Conservation (phyloP, 2,329 filamentous ascomycete species). For the Leptosphaerulina australis region DNA sequence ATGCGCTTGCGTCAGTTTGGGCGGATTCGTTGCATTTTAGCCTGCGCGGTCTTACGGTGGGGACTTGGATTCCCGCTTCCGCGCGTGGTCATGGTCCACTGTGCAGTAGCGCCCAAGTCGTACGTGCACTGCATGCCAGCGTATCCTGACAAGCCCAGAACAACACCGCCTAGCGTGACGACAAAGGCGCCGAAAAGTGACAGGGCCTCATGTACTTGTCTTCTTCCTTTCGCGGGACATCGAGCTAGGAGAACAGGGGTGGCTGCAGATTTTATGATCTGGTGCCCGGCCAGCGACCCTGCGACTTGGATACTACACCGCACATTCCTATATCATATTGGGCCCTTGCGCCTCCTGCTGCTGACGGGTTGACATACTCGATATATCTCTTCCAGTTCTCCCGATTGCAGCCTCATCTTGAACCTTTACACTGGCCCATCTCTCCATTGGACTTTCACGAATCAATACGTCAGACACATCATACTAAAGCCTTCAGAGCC, state of each 20-base stretch:
- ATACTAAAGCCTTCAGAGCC: background rate
- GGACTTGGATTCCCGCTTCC: conserved; percentile 35
- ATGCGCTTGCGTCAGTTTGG: conserved; percentile 34
- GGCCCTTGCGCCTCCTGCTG: conserved; percentile 32
- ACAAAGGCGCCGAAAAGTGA: conserved; percentile 30
- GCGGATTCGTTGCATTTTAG: conserved; percentile 19
- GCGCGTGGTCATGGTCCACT: conserved; percentile 28
- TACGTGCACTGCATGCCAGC: conserved; percentile 24
- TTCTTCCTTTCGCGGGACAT: conserved; percentile 37
- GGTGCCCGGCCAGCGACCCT: conserved; percentile 36
- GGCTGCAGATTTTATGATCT: conserved; percentile 35
- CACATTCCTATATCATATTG: conserved; percentile 40
- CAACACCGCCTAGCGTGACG: conserved; percentile 22
- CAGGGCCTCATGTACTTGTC: conserved; percentile 34
- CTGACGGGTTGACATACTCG: conserved; percentile 28
- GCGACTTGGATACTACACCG: conserved; percentile 35
- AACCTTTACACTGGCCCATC: conserved; percentile 8
- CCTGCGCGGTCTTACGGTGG: conserved; percentile 29
- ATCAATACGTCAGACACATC: conserved; percentile 1
- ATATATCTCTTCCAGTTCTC: conserved; percentile 16
- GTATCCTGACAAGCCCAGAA: conserved; percentile 19
- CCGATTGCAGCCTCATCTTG: conserved; percentile 22
- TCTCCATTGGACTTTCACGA: background rate
- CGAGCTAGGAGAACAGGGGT: conserved; percentile 30
- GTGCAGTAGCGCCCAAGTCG: conserved; percentile 37